Percentiles rank a stretch among this genome's conserved stretches.
Conservation (phyloP, 2,329 filamentous ascomycete species). For the Penicillium capsulatum region DNA sequence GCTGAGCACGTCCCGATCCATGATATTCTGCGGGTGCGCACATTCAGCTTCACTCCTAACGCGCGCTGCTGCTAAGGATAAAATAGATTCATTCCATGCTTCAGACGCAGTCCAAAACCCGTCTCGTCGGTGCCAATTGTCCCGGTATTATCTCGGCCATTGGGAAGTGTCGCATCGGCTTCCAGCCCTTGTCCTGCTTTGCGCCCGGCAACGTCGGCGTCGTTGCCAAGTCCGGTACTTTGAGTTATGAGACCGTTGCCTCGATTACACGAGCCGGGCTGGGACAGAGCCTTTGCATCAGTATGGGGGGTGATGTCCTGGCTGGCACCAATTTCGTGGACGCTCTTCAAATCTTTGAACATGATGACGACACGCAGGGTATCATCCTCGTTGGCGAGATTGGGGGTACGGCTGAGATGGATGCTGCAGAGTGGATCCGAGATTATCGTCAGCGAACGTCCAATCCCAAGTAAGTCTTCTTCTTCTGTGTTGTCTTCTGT, state of each 20-base stretch:
- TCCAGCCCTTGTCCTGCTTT: slow-evolving; percentile 72
- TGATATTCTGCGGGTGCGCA: slow-evolving; percentile 65
- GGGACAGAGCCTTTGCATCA: slow-evolving; percentile 72
- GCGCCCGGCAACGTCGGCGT: slow-evolving; percentile 66
- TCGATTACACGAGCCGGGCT: slow-evolving; percentile 69
- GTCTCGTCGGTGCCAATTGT: slow-evolving; percentile 75
- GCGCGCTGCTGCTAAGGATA: background rate
- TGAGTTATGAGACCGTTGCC: slow-evolving; percentile 76
- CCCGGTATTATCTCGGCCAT: slow-evolving; percentile 74
- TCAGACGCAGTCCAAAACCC: slow-evolving; percentile 64
- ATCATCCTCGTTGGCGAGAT: slow-evolving; percentile 71
- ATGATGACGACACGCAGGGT: slow-evolving; percentile 64
- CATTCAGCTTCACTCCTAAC: too few relatives aligned
- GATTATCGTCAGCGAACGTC: slow-evolving; percentile 56
- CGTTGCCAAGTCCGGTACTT: slow-evolving; percentile 73
- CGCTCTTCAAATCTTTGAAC: slow-evolving; percentile 61
- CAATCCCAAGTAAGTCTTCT: slow-evolving; percentile 58
- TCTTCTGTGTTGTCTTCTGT: background rate
- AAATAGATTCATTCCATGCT: slow-evolving; percentile 63
- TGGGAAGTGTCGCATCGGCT: slow-evolving; percentile 67
- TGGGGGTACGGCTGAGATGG: slow-evolving; percentile 64
- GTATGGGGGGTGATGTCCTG: slow-evolving; percentile 71
- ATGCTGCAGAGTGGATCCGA: slow-evolving; percentile 69
- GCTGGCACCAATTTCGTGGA: slow-evolving; percentile 72
- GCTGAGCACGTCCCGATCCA: slow-evolving; percentile 76